Conservation (phyloP, 352 stramenopile species). For the Pythium apleroticum region DNA sequence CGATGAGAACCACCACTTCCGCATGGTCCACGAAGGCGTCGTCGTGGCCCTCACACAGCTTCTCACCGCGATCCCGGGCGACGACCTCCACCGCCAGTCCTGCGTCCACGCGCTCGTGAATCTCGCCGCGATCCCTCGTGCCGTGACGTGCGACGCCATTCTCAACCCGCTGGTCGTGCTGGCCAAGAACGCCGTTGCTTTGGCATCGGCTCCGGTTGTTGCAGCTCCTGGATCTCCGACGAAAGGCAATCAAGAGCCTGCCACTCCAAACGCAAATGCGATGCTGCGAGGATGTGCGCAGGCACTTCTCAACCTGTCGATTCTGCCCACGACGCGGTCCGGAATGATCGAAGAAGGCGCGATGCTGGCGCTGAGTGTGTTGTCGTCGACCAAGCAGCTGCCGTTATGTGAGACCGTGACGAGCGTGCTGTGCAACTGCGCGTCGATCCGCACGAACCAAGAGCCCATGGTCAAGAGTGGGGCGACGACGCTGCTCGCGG, state of each 20-base stretch:
- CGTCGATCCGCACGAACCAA: slow-evolving; percentile 41
- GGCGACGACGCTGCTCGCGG: slow-evolving; percentile 27
- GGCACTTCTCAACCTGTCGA: slow-evolving; percentile 76
- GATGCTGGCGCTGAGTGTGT: slow-evolving; percentile 51
- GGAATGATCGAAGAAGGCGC: slow-evolving; percentile 76
- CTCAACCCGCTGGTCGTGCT: slow-evolving; percentile 52
- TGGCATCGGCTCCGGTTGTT: slow-evolving; percentile 27
- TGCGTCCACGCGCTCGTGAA: slow-evolving; percentile 79
- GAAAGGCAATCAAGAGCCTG: neutral
- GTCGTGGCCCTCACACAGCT: slow-evolving; percentile 67
- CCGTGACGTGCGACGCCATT: slow-evolving; percentile 70
- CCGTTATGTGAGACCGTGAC: slow-evolving; percentile 29
- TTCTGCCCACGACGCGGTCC: slow-evolving; percentile 69
- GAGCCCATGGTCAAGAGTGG: slow-evolving; percentile 41
- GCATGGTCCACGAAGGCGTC: slow-evolving; percentile 75
- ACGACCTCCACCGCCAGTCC: slow-evolving; percentile 52
- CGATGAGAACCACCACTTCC: slow-evolving; percentile 74
- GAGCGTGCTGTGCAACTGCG: slow-evolving; percentile 41
- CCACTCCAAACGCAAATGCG: neutral
- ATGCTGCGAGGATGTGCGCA: slow-evolving; percentile 41
- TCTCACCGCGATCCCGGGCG: slow-evolving; percentile 44
- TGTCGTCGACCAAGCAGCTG: slow-evolving; percentile 34
- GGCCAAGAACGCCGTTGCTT: slow-evolving; percentile 32
- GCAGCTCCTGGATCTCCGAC: neutral
- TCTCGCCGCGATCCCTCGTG: slow-evolving; percentile 61